Base-by-base conservation (phyloP, 768 basidiomycete species). In the Amanita phalloides region DNA sequence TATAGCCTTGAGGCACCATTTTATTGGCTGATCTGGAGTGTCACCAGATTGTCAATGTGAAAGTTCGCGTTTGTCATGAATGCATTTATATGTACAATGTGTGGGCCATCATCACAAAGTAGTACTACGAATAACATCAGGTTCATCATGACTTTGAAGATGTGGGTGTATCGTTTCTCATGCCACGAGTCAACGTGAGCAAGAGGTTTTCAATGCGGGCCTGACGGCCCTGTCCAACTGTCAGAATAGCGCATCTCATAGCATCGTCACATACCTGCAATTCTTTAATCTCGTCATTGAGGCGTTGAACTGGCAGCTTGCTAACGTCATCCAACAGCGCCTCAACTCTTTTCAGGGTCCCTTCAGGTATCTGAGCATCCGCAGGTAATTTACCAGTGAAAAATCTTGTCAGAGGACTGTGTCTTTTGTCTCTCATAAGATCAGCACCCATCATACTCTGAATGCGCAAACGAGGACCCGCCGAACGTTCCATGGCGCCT, bases 241-340 rank as follows among this genome's bases (percentile, higher is more conserved):
- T 44, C 17, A 38, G 39, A 37, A 42, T 36, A 52, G 21, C 53
- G 49, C 23, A 44, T 43, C 13, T 45, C 45, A n/a, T 30, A n/a
- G 26, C 48, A 47, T 35, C 21, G 14, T 47, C 39, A 64, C 72
- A 45, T 42, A 85, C 86, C 75, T 86, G 85, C 26, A 90, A 64
- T 61, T 90, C 89, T 62, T 81, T 87, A 78, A 92, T 84, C 64
- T 91, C 87, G 2, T 84, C 83, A 64, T 78, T 84, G 35, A 92
- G 67, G 55, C 66, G 74, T 33, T 76, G 72, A 17, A 88, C 76
- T 6, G 88, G 86, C 55, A 87, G 56, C 39, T 76, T 72, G 28
- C 73, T 72, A 42, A 85, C 73, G 46, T 81, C 79, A 43, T 86
- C 83, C 53, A 89, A 59, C 53, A 86, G 59, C 21, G 67, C 63